Base-by-base conservation (phyloP, 768 basidiomycete genomes). In the Rubroboletus pulcherrimus region DNA sequence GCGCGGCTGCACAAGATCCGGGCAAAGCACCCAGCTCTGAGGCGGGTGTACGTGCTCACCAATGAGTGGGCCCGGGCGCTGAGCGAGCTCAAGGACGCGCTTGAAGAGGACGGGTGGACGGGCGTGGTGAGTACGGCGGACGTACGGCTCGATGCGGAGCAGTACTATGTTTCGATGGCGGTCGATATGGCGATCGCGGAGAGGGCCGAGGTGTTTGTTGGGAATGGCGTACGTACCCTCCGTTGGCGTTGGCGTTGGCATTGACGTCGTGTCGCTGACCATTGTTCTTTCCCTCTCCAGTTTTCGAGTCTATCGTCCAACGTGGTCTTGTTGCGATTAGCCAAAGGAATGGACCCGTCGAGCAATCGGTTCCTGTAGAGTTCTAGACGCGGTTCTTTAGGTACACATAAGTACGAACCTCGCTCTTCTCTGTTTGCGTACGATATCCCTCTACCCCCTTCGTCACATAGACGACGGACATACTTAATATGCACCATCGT, bases 101-200 rank as follows among this genome's bases (percentile, higher is more conserved):
- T 83, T 31, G 49, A 63, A 11, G 57, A 57, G 33, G 83, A 83
- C 56, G 80, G 81, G 3, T 85, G 82, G 82, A 66, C 72, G 9
- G 75, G 78, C 37, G 65, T 83, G 44, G 71, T 67, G 51, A 78
- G 74, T 10, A 79, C 75, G 14, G 55, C 69, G 7, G 77, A 78
- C 34, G 45, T 75, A n/a, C 58, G 57, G 41, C 65, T 85, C 26
- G 79, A 77, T 54, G 56, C 69, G 35, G 77, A 75, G 46, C 81
- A 85, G 63, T 66, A 61, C 14, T 67, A 79, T 14, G 79, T 84
- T 4, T 72, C 70, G 26, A 78, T 77, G 64, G 82, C 81, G 1
- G 75, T 84, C 37, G 83, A 85, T 63, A 85, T 85, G 83, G 80
- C 77, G 11, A 75, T 85, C 26, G 84, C 80, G 1, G 75, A 80